A percentile compares a stretch with the other conserved stretches of the same genome.
Evolutionary conservation across 1,284 basidiomycete species (phyloP).

Genomic region (Sanguinoderma infundibulare): DNA sequence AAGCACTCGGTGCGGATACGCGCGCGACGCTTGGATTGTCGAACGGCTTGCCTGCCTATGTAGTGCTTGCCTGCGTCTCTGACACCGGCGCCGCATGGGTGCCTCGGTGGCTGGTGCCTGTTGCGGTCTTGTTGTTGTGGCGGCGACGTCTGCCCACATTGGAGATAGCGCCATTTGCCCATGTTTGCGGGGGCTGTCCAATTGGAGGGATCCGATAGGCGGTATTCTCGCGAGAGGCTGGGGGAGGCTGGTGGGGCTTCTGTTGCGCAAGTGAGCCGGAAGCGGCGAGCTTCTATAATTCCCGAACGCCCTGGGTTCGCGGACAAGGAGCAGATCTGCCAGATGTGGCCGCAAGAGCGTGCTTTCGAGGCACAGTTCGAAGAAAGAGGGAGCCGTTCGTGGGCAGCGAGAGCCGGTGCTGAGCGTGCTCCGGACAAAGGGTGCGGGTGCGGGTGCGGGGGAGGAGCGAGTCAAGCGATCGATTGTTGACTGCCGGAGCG

Average conservation of each 20-base stretch:
- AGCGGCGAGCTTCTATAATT: background rate
- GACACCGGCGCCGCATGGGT: background rate
- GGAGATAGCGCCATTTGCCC: background rate
- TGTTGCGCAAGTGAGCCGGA: background rate
- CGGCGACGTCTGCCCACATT: background rate
- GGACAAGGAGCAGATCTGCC: slow-evolving; percentile 5
- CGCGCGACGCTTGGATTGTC: background rate
- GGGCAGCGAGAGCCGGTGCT: background rate
- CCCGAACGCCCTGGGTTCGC: background rate
- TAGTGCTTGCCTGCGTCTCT: too few species aligned
- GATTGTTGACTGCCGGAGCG: background rate
- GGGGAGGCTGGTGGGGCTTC: background rate
- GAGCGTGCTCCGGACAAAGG: background rate
- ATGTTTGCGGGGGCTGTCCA: background rate
- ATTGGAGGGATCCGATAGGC: background rate
- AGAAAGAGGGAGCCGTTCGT: background rate
- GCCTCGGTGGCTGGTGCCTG: background rate
- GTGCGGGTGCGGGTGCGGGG: background rate
- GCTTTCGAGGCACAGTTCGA: background rate
- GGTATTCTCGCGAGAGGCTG: too few species aligned
- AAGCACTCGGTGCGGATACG: background rate
- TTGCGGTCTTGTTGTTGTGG: background rate
- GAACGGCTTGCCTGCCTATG: background rate
- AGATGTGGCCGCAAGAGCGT: background rate
- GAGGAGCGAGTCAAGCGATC: background rate